Evolutionary conservation across 1,284 basidiomycete species (phyloP).

Genomic region (Lignosus rhinocerotis): DNA sequence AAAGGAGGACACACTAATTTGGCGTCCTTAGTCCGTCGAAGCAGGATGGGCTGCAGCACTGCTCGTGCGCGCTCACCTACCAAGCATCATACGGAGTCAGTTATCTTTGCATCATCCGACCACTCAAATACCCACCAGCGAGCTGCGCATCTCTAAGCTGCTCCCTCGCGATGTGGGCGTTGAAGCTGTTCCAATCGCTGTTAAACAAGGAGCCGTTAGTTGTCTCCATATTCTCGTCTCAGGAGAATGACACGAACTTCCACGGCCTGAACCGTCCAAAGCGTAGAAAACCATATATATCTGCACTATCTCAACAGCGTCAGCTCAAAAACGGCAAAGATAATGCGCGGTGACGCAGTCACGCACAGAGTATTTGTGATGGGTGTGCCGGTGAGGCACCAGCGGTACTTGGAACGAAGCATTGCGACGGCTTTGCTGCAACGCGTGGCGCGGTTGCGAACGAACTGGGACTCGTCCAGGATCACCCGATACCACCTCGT

Average conservation of each 20-base stretch:
- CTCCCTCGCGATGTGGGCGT: conserved; percentile 53
- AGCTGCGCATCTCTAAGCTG: conserved; percentile 56
- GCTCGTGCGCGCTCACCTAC: conserved; percentile 54
- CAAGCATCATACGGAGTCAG: background rate
- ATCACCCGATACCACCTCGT: conserved; percentile 62
- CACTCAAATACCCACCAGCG: conserved; percentile 42
- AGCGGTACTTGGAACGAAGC: conserved; percentile 60
- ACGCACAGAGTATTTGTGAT: conserved; percentile 66
- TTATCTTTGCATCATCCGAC: background rate
- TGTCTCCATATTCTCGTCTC: background rate
- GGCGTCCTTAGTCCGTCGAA: conserved; percentile 64
- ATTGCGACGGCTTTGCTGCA: conserved; percentile 58
- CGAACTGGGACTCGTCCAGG: conserved; percentile 72
- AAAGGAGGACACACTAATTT: conserved; percentile 35
- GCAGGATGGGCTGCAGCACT: conserved; percentile 57
- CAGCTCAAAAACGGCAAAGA: background rate
- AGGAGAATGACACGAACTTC: conserved; percentile 36
- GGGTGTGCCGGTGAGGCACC: conserved; percentile 74
- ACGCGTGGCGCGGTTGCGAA: conserved; percentile 63
- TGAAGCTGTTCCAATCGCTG: conserved; percentile 61
- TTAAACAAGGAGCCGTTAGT: background rate
- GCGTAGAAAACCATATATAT: conserved; percentile 67
- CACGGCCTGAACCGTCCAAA: conserved; percentile 68
- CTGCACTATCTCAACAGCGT: conserved; percentile 43
- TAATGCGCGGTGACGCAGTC: background rate